These are phyloP conservation scores for Trypanosomatidae sp. DNA, from an alignment of 208 protist genomes.

Conservation along the genomic window DNA sequence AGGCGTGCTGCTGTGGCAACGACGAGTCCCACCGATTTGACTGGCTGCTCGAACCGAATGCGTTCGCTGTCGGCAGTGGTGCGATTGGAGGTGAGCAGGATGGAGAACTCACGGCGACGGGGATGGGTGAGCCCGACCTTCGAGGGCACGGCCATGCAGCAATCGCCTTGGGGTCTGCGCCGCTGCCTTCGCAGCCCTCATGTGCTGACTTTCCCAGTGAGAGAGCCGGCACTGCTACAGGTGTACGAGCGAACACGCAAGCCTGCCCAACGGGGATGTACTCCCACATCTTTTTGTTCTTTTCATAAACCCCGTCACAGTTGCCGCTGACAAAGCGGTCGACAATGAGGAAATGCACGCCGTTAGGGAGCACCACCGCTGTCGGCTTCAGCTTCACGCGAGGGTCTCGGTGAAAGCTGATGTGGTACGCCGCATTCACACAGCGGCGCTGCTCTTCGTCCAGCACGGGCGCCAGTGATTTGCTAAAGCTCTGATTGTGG, in stretches of 20 bases:
- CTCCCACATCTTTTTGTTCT: conserved; percentile 80
- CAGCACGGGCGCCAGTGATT: conserved; percentile 1
- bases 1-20: neutral
- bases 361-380: conserved; percentile 42
- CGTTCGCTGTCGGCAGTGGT: neutral
- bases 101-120: neutral
- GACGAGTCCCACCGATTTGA: neutral
- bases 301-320: conserved; percentile 67
- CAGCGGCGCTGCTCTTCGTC: conserved; percentile 44
- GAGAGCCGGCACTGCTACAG: neutral
- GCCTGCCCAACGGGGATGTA: conserved; percentile 71
- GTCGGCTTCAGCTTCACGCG: conserved; percentile 58
- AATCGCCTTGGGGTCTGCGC: neutral
- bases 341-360: conserved; percentile 51
- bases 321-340: conserved; percentile 57
- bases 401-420: conserved; percentile 55
- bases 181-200: neutral
- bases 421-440: conserved; percentile 49
- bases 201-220: no score
- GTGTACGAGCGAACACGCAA: conserved; percentile 45
- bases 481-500: conserved; percentile 12
- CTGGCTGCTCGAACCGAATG: neutral
- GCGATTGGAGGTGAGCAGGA: neutral
- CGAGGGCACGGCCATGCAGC: neutral
- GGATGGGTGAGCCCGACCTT: neutral